phyloP scores from a whole-genome alignment of 2,329 filamentous ascomycete species.

The Ophiostoma novo-ulmi region DNA sequence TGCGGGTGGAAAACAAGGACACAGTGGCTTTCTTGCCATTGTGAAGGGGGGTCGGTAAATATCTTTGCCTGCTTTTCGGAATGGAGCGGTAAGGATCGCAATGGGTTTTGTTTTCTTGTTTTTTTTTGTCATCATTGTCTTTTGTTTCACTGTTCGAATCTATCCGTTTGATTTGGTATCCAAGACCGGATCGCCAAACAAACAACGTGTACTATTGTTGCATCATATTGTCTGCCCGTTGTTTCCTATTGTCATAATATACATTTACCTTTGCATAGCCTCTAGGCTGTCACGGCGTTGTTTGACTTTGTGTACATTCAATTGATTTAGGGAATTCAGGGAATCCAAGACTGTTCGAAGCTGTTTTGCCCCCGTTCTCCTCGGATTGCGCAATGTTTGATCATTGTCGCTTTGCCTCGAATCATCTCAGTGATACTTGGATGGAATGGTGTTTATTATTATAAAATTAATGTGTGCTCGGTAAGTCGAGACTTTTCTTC shows the following conservation, averaged over 20 bases:
- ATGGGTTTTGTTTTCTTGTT: constrained; percentile 24
- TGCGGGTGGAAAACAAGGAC: constrained; percentile 11
- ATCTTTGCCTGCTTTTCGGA: constrained; percentile 19
- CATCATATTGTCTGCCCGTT: constrained; percentile 33
- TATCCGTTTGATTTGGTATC: constrained; percentile 20
- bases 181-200: constrained; percentile 22
- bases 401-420: no score
- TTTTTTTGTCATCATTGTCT: not conserved
- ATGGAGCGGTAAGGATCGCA: constrained; percentile 22
- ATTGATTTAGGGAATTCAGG: no score
- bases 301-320: no score
- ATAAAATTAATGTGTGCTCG: constrained; percentile 8
- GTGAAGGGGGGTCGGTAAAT: constrained; percentile 11
- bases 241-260: constrained; percentile 19
- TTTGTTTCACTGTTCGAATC: constrained; percentile 22
- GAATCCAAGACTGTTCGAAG: no score
- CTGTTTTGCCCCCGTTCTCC: no score
- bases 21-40: not conserved
- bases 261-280: constrained; percentile 14
- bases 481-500: constrained; percentile 13
- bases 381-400: no score
- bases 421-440: no score
- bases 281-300: not conserved
- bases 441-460: not conserved
- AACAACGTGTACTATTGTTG: constrained; percentile 50